Evolutionary conservation across 1,284 basidiomycete species (phyloP).

Genomic region (Puccinia brachypodii): DNA sequence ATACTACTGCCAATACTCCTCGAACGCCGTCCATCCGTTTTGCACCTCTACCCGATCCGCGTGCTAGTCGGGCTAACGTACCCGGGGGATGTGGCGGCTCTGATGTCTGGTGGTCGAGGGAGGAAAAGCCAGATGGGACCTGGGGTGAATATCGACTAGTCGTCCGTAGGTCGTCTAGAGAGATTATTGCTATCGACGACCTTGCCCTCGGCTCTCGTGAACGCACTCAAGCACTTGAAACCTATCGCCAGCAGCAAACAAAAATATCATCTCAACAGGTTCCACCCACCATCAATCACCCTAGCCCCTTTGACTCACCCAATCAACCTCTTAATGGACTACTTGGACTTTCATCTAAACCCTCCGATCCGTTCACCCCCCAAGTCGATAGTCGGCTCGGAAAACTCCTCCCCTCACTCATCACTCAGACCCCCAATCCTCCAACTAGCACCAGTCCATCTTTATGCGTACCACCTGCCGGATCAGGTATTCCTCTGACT

Average conservation of each 20-base stretch:
- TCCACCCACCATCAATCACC: neutral
- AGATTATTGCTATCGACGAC: slow-evolving; percentile 20
- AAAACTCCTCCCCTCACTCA: slow-evolving; percentile 13
- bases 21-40: slow-evolving; percentile 31
- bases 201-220: slow-evolving; percentile 5
- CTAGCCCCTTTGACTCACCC: neutral
- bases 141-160: slow-evolving; percentile 24
- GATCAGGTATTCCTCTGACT: neutral
- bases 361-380: neutral
- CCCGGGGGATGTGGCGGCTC: neutral
- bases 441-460: neutral
- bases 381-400: neutral
- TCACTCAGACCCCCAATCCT: neutral
- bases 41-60: slow-evolving; percentile 42
- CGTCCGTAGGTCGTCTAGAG: neutral
- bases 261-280: neutral
- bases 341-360: neutral
- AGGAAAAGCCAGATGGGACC: slow-evolving; percentile 24
- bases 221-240: slow-evolving; percentile 13
- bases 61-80: neutral
- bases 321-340: neutral
- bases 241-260: neutral
- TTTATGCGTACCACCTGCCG: neutral
- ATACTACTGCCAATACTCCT: slow-evolving; percentile 10
- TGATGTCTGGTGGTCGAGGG: slow-evolving; percentile 18